Base-by-base conservation (phyloP, 2,329 filamentous ascomycete species). In the Neoarthrinium moseri region DNA sequence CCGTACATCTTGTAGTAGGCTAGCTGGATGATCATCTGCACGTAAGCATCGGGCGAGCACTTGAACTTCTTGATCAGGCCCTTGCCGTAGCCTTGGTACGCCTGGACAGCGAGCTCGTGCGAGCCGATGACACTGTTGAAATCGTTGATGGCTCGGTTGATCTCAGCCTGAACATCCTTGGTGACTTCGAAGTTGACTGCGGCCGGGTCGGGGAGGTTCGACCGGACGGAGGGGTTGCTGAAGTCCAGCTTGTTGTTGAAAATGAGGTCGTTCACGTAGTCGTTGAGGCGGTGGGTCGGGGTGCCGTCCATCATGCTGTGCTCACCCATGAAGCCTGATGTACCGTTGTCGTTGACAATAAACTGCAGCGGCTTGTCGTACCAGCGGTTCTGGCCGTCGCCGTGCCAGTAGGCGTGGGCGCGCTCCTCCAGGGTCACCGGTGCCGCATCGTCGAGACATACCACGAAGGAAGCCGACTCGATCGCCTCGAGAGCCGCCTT, bases 271-370 rank as follows among this genome's bases (percentile, higher is more conserved):
- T 92, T 95, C 64, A 95, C 80, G 63, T 91, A 94, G 77, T 99
- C 94, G 68, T 96, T 99, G 13, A 99, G 80, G 35, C 95, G 87
- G 71, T 97, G 94, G 3, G 95, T 99, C 1, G 95, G 91, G 6
- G 94, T 99, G 54, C 95, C 94, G 65, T 99, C 94, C 95, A 99
- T 99, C 94, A 99, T 97, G 60, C 89, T 95, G 78, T 99, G 94
- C 73, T 99, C 94, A 62, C 94, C 94, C 79, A 91, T 92, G 78
- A 99, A 99, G 51, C 94, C 94, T 2, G 94, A 88, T 6, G 94
- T 95, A 57, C 94, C 94, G 67, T 99, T 99, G 66, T 99, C 91
- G 69, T 96, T 96, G 73, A 99, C 68, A 65, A 99, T 95, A 73
- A 99, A 97, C 71, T 99, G 92, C 44, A 96, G 75, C 5, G 94